Percentiles rank a stretch among this genome's conserved stretches.
These are phyloP conservation scores for Podaxis rugospora DNA, from an alignment of 768 basidiomycete genomes.

Conservation along the genomic window DNA sequence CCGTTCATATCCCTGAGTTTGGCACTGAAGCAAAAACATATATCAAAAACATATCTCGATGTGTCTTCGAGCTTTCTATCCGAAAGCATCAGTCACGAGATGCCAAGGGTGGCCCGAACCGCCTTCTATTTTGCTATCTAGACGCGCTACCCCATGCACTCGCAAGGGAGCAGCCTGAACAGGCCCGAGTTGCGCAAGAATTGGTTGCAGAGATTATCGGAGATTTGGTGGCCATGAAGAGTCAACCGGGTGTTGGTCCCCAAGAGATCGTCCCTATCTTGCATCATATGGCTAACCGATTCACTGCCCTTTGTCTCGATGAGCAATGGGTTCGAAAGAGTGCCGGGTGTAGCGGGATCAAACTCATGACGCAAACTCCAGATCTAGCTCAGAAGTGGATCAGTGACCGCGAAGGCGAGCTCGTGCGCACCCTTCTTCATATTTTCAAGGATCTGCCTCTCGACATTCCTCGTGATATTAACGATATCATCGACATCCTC, in stretches of 20 bases:
- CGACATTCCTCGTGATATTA: constrained; percentile 80
- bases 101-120: constrained; percentile 49
- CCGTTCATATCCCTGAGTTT: constrained; percentile 64
- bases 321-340: constrained; percentile 88
- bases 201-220: constrained; percentile 60
- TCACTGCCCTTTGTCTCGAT: constrained; percentile 84
- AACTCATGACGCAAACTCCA: constrained; percentile 68
- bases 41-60: constrained; percentile 62
- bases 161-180: constrained; percentile 57
- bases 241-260: constrained; percentile 38
- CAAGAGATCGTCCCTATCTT: constrained; percentile 65
- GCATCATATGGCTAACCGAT: constrained; percentile 78
- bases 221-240: constrained; percentile 58
- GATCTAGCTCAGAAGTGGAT: constrained; percentile 77
- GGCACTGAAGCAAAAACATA: constrained; percentile 66
- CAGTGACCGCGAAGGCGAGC: constrained; percentile 82
- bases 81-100: constrained; percentile 54
- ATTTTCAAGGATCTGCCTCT: constrained; percentile 92
- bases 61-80: constrained; percentile 75
- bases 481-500: constrained; percentile 76
- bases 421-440: constrained; percentile 85
- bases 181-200: constrained; percentile 54
- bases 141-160: constrained; percentile 78
- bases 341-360: constrained; percentile 85
- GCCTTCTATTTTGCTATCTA: constrained; percentile 65